A percentile compares a stretch with the other conserved stretches of the same genome.
These are phyloP conservation scores for Clarireedia hainanense DNA, from an alignment of 2,329 filamentous ascomycete species.

Conservation along the genomic window DNA sequence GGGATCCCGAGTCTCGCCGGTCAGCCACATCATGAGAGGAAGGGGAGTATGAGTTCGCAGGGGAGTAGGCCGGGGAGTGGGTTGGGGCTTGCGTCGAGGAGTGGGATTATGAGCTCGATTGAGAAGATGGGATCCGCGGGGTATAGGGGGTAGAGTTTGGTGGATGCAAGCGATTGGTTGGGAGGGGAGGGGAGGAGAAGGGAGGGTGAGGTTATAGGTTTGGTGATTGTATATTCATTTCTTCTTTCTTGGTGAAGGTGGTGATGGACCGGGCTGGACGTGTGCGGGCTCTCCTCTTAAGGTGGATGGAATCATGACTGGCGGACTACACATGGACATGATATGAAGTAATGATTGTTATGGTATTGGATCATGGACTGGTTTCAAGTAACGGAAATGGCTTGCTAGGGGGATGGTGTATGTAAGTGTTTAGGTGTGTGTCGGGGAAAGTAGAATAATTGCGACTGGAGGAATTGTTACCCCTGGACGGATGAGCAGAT, in stretches of 20 bases:
- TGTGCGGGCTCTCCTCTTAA: too few relatives aligned
- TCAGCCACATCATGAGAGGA: conserved; percentile 17
- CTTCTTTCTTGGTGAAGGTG: background rate
- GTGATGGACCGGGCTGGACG: background rate
- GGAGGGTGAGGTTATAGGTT: background rate
- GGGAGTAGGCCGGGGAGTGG: conserved; percentile 25
- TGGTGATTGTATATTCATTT: conserved; percentile 9
- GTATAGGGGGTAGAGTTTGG: background rate
- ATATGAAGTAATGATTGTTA: too few relatives aligned
- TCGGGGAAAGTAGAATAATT: too few relatives aligned
- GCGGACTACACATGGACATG: too few relatives aligned
- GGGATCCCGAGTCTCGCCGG: background rate
- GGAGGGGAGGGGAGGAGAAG: background rate
- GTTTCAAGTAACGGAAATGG: too few relatives aligned
- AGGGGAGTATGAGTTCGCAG: conserved; percentile 33
- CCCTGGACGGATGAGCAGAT: too few relatives aligned
- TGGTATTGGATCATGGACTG: too few relatives aligned
- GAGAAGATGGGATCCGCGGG: conserved; percentile 68
- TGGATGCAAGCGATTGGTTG: background rate
- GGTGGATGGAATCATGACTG: too few relatives aligned
- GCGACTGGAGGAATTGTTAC: too few relatives aligned
- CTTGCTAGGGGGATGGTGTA: too few relatives aligned
- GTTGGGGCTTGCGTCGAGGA: conserved; percentile 38
- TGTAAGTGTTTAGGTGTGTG: too few relatives aligned
- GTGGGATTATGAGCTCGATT: conserved; percentile 76